Base-by-base conservation (phyloP, 306 rosid species). In the Dryas octopetala region DNA sequence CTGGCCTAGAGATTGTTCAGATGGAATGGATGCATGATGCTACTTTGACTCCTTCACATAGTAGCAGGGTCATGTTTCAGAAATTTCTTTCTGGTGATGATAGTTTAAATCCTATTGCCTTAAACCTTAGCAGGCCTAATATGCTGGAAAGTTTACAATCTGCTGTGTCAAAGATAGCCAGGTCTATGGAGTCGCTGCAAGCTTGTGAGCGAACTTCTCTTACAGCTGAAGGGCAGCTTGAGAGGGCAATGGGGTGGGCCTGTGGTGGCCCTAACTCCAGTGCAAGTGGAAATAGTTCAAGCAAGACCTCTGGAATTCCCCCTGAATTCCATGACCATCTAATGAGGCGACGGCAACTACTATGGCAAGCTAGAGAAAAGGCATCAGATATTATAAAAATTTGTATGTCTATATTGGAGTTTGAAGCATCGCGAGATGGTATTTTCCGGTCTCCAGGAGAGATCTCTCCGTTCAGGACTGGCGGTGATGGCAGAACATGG, bases 231-330 rank as follows among this genome's bases (percentile, higher is more conserved):
- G 96, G 89, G 60, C 97, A 93, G 79, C 97, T 93, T 74, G 97
- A 91, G 90, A 89, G 98, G 86, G 98, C 98, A 64, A 93, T 93
- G 98, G 82, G 91, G 43, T 93, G 98, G 98, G 97, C 97, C 58
- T 93, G 97, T 71, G 98, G 97, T 52, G 92, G 86, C 77, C 89
- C 98, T 63, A 93, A 81, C 84, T 81, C 92, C 28, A 85, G 81
- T 74, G 76, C 87, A 55, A 63, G 85, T 53, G 90, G 91, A 76
- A 91, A 81, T 83, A 28, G 83, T 70, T 83, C 96, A 40, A 65
- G 87, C 61, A 88, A 88, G 83, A 79, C 74, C 83, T 85, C 93
- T 77, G 98, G 98, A 76, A 91, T 93, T 83, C 98, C 98, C 84
- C 88, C 90, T 19, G 92, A 88, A 80, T 93, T 93, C 74, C 98